A percentile compares a stretch with the other conserved stretches of the same genome.
Evolutionary conservation across 164 flowering plant species (phyloP).

Genomic region (Brasenia schreberi): DNA sequence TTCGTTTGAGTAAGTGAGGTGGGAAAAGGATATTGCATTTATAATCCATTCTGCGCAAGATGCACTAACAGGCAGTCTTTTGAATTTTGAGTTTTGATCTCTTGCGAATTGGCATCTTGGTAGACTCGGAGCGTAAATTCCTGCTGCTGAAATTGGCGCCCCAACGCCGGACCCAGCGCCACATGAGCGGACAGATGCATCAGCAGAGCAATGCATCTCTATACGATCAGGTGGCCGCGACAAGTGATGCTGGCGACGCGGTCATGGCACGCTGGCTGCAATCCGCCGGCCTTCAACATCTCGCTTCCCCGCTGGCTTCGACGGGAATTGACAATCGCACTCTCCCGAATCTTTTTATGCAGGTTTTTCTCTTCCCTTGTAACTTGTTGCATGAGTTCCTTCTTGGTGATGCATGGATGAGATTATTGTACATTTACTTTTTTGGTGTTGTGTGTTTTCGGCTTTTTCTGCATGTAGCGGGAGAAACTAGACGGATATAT

Average conservation of each 20-base stretch:
- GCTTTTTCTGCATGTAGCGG: too few relatives aligned
- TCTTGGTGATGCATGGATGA: too few relatives aligned
- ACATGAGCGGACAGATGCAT: slow-evolving; percentile 98
- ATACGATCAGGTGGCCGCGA: slow-evolving; percentile 59
- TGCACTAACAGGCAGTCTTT: background rate
- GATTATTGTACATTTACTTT: too few relatives aligned
- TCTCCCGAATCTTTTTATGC: slow-evolving; percentile 83
- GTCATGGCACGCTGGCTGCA: slow-evolving; percentile 99
- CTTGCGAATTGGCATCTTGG: slow-evolving; percentile 1
- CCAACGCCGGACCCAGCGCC: slow-evolving; percentile 80
- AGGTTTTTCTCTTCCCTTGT: slow-evolving; percentile 27
- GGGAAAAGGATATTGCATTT: too few relatives aligned
- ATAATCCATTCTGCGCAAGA: too few relatives aligned
- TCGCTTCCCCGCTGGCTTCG: slow-evolving; percentile 89
- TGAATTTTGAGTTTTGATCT: slow-evolving; percentile 10
- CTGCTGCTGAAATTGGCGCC: slow-evolving; percentile 76
- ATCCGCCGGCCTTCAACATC: slow-evolving; percentile 98
- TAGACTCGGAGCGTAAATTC: background rate
- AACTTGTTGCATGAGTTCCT: too few relatives aligned
- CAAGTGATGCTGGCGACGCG: slow-evolving; percentile 81
- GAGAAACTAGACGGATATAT: too few relatives aligned
- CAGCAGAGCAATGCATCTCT: slow-evolving; percentile 83
- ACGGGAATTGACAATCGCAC: slow-evolving; percentile 64
- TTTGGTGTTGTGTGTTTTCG: too few relatives aligned
- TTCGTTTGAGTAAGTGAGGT: too few relatives aligned